Percentiles rank a stretch among this genome's conserved stretches.
phyloP scores from a whole-genome alignment of 257 asterid genomes.

The Solanum pimpinellifolium region DNA sequence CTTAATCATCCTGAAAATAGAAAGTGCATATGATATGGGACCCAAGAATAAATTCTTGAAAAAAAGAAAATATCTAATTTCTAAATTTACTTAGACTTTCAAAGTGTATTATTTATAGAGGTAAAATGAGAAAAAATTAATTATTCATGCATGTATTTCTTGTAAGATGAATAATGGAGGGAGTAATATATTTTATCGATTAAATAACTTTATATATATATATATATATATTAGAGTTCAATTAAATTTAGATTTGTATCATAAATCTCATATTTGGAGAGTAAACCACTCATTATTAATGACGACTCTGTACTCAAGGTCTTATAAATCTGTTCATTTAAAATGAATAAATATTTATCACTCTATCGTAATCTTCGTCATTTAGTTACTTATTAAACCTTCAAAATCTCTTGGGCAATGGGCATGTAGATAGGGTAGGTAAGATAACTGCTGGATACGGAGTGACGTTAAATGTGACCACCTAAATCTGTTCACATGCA shows the following conservation, averaged over 20 bases:
- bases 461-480: not conserved
- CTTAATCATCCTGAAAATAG: not conserved
- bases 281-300: too few relatives aligned
- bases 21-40: not conserved
- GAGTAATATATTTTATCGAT: too few relatives aligned
- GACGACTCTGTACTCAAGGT: accelerated
- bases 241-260: too few relatives aligned
- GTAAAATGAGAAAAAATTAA: not conserved
- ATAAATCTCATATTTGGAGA: too few relatives aligned
- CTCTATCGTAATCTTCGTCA: accelerated
- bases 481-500: not conserved
- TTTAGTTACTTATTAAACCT: not conserved
- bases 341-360: accelerated
- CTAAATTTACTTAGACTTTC: not conserved
- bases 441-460: not conserved
- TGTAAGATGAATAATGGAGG: too few relatives aligned
- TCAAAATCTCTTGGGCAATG: not conserved
- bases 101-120: too few relatives aligned
- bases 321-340: accelerated
- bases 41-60: not conserved
- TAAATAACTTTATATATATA: too few relatives aligned
- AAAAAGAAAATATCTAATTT: too few relatives aligned
- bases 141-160: too few relatives aligned
- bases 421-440: not conserved
- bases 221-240: too few relatives aligned